Conservation (phyloP, 1,284 basidiomycete genomes). For the Tilletia caries region DNA sequence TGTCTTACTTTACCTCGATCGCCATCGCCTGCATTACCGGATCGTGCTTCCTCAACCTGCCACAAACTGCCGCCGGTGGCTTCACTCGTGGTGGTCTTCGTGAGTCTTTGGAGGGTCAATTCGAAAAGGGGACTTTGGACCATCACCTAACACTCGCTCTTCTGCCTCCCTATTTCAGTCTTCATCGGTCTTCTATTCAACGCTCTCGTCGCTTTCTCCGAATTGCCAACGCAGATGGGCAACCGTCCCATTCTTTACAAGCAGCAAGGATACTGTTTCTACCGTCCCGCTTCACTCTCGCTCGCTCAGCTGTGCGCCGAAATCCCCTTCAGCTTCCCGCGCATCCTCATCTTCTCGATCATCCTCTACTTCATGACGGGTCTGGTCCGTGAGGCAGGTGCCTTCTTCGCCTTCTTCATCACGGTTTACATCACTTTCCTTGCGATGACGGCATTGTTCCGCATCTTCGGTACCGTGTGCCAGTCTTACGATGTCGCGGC, state of each 20-base stretch:
- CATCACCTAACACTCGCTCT: no score
- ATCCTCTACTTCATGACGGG: slow-evolving; percentile 55
- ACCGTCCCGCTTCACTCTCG: slow-evolving; percentile 70
- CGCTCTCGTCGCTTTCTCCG: slow-evolving; percentile 68
- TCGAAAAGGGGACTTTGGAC: no score
- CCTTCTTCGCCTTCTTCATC: slow-evolving; percentile 58
- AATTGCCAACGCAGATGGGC: slow-evolving; percentile 36
- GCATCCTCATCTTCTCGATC: slow-evolving; percentile 58
- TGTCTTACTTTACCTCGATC: slow-evolving; percentile 49
- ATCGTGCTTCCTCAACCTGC: slow-evolving; percentile 65
- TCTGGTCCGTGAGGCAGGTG: slow-evolving; percentile 55
- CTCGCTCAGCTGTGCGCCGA: slow-evolving; percentile 62
- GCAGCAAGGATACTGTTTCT: slow-evolving; percentile 72
- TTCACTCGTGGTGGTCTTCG: slow-evolving; percentile 44
- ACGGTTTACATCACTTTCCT: slow-evolving; percentile 32
- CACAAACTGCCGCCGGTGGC: slow-evolving; percentile 34
- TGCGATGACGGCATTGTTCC: slow-evolving; percentile 55
- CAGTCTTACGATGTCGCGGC: slow-evolving; percentile 59
- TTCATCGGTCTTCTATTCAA: slow-evolving; percentile 66
- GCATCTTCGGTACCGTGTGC: slow-evolving; percentile 57
- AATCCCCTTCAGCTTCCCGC: slow-evolving; percentile 57
- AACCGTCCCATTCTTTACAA: slow-evolving; percentile 38
- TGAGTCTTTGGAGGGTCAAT: no score
- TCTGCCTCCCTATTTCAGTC: no score
- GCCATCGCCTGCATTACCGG: slow-evolving; percentile 73